These are phyloP conservation scores for Datura wrightii DNA, from an alignment of 257 asterid species.

Conservation along the genomic window DNA sequence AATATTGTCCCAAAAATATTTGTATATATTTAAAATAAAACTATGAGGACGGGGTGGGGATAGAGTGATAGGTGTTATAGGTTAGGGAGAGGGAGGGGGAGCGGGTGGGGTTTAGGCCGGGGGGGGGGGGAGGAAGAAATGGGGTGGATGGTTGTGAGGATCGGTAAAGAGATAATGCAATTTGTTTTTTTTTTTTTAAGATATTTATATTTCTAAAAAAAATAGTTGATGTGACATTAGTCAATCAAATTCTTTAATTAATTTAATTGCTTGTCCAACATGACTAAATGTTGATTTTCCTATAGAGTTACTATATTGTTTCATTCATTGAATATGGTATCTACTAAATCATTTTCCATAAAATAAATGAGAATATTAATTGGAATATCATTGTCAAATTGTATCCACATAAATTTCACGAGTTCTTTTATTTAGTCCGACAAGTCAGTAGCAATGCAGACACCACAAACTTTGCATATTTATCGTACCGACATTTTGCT, in stretches of 20 bases:
- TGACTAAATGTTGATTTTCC: not conserved
- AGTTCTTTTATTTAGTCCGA: not conserved
- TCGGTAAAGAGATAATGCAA: too few species aligned
- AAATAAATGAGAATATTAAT: not conserved
- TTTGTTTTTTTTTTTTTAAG: too few species aligned
- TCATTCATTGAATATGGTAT: not conserved
- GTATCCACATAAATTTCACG: not conserved
- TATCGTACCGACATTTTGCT: not conserved
- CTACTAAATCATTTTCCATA: not conserved
- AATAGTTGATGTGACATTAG: not conserved
- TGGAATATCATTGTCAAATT: not conserved
- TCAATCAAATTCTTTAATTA: not conserved
- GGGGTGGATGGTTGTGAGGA: too few species aligned
- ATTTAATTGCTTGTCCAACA: not conserved
- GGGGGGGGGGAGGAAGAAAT: too few species aligned
- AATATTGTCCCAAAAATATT: too few species aligned
- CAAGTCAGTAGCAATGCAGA: not conserved
- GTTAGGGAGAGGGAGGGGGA: too few species aligned
- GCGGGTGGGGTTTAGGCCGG: too few species aligned
- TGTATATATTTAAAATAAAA: too few species aligned
- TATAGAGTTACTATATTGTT: not conserved
- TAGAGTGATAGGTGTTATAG: too few species aligned
- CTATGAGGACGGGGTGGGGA: too few species aligned
- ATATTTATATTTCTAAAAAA: not conserved
- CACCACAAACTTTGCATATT: not conserved